Base-by-base conservation (phyloP, 2,329 filamentous ascomycete genomes). In the Scytalidium sp. region DNA sequence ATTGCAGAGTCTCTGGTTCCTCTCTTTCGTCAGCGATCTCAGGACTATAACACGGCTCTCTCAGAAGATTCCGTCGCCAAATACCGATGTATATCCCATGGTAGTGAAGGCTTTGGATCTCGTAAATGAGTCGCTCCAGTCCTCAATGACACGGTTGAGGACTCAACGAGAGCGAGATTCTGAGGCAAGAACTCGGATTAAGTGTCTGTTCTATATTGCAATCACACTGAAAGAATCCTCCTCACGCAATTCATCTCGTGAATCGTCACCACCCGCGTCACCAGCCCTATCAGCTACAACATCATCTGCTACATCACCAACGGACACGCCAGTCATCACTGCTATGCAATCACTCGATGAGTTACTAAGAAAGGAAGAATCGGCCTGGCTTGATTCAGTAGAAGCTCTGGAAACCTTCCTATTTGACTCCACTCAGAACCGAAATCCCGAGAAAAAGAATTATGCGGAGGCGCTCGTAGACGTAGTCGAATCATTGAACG, bases 131-230 rank as follows among this genome's bases (percentile, higher is more conserved):
- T 36, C 32, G 4, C 32, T 36, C 13, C 32, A 36, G 5, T 5
- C 4, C 13, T n/a, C 7, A 5, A 15, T 15, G 13, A n/a, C 32
- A 10, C 13, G 32, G 32, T 36, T 22, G 13, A 22, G 20, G 21
- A 13, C 10, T 36, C 3, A 10, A 11, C 15, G 15, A 22, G 22
- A 8, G 3, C 1, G 17, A 15, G 13, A 15, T n/a, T 36, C 20
- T 15, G 29, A 41, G 3, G 25, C 13, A 10, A 17, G 21, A 17
- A 36, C 29, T n/a, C 17, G 45, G 19, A n/a, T 47, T 3, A 47
- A 25, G 19, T 47, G 45, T 41, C 45, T 47, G 19, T 47, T 47
- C 21, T 47, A 47, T 21, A 47, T 47, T n/a, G 45, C 45, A 15
- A 21, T 47, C 15, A 47, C 40, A 3, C 8, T 47, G 17, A 47